Evolutionary conservation across 2,329 filamentous ascomycete species (phyloP).

Genomic region (Periglandula ipomoeae): DNA sequence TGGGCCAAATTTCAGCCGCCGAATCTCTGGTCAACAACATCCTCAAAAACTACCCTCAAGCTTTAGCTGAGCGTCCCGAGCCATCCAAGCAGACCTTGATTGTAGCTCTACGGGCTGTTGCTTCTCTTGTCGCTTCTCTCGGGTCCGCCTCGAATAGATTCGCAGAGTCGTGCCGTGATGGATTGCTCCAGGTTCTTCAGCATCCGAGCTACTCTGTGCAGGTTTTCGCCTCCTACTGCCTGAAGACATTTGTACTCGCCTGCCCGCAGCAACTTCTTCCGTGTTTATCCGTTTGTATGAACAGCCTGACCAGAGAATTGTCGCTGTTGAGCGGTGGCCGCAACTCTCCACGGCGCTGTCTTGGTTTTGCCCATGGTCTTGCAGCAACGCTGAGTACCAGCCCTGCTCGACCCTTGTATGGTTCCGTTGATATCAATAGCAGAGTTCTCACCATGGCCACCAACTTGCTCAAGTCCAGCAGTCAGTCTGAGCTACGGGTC

Average conservation of each 20-base stretch:
- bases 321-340: slow-evolving; percentile 65
- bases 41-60: slow-evolving; percentile 89
- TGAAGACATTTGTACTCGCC: slow-evolving; percentile 79
- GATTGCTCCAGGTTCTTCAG: slow-evolving; percentile 78
- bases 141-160: slow-evolving; percentile 74
- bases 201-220: slow-evolving; percentile 97
- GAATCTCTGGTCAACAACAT: slow-evolving; percentile 77
- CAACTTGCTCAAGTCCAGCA: slow-evolving; percentile 82
- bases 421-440: slow-evolving; percentile 91
- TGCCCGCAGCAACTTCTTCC: slow-evolving; percentile 88
- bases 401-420: slow-evolving; percentile 78
- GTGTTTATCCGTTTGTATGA: slow-evolving; percentile 92
- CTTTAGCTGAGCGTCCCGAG: slow-evolving; percentile 76
- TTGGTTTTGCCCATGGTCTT: slow-evolving; percentile 86
- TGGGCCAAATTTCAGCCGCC: slow-evolving; percentile 75
- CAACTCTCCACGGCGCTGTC: slow-evolving; percentile 72
- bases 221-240: slow-evolving; percentile 74
- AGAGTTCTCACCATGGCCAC: slow-evolving; percentile 86
- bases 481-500: slow-evolving; percentile 79
- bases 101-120: slow-evolving; percentile 67
- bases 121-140: slow-evolving; percentile 67
- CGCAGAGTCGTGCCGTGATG: slow-evolving; percentile 77
- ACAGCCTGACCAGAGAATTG: slow-evolving; percentile 82
- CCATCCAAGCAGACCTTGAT: slow-evolving; percentile 81
- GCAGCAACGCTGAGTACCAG: slow-evolving; percentile 88